Evolutionary conservation across 441 rosid species (phyloP).

Genomic region (Rhodomyrtus psidioides): DNA sequence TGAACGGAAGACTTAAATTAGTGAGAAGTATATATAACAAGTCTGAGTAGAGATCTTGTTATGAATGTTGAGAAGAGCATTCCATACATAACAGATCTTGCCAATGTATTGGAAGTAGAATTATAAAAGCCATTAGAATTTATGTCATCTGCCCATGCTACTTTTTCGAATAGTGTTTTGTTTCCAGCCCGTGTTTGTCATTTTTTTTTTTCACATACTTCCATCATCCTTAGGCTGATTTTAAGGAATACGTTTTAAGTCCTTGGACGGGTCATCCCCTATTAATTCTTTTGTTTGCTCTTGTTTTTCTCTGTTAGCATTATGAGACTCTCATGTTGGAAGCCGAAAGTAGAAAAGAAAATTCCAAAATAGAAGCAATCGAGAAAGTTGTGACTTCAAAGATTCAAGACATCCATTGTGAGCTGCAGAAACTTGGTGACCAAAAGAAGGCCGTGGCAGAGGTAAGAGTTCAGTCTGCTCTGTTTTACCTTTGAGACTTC

Average conservation of each 20-base stretch:
- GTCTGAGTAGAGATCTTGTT: not conserved
- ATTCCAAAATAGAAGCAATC: slow-evolving; percentile 44
- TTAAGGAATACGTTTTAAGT: not conserved
- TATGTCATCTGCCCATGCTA: not conserved
- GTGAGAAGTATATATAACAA: not conserved
- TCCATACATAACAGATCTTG: not conserved
- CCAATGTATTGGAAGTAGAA: not conserved
- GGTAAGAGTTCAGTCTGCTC: slow-evolving; percentile 21
- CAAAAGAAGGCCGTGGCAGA: slow-evolving; percentile 59
- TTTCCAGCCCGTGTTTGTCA: not conserved
- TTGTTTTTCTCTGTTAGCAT: slow-evolving; percentile 31
- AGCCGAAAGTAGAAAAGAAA: slow-evolving; percentile 67
- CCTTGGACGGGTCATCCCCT: not conserved
- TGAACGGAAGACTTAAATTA: fast-evolving
- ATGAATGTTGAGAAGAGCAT: not conserved
- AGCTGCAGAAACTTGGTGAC: slow-evolving; percentile 48
- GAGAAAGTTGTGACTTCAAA: slow-evolving; percentile 53
- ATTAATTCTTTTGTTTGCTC: not conserved
- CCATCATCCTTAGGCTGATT: not conserved
- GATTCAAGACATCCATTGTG: slow-evolving; percentile 59
- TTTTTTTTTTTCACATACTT: not conserved
- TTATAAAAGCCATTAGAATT: not conserved
- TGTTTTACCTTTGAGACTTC: not conserved
- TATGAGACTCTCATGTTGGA: slow-evolving; percentile 74
- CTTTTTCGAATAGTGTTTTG: not conserved